A percentile compares a stretch with the other conserved stretches of the same genome.
Evolutionary conservation across 345 rosid genomes (phyloP).

Genomic region (Mangifera indica): DNA sequence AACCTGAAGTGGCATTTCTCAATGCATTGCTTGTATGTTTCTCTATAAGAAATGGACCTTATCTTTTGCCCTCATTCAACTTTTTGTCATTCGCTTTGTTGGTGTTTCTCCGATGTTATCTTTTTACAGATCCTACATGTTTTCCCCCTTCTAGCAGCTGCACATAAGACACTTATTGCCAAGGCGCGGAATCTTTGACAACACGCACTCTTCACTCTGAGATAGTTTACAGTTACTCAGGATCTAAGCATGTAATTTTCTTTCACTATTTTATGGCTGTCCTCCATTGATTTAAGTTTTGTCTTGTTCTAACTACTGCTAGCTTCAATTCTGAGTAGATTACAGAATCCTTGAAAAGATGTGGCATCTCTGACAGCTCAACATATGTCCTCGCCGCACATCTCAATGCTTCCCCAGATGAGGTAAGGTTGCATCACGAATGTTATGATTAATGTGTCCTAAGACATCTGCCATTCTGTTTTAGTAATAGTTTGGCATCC

Average conservation of each 20-base stretch:
- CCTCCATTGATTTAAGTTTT: constrained; percentile 10
- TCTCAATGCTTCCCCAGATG: constrained; percentile 61
- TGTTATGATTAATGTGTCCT: background rate
- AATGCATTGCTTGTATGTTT: constrained; percentile 78
- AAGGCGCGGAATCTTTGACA: constrained; percentile 74
- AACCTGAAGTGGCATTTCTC: constrained; percentile 37
- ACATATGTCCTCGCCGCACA: constrained; percentile 76
- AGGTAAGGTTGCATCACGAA: constrained; percentile 38
- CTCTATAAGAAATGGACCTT: background rate
- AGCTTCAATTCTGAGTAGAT: constrained; percentile 40
- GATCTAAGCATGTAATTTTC: constrained; percentile 78
- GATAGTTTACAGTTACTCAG: constrained; percentile 84
- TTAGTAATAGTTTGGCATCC: constrained; percentile 5
- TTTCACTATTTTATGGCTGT: constrained; percentile 14
- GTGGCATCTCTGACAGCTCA: constrained; percentile 69
- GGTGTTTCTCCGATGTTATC: constrained; percentile 8
- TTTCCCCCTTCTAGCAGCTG: constrained; percentile 86
- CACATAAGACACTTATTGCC: constrained; percentile 72
- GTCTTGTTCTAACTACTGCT: background rate
- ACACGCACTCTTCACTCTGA: constrained; percentile 91
- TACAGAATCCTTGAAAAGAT: constrained; percentile 86
- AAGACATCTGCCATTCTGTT: background rate
- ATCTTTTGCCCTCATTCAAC: background rate
- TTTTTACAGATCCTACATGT: constrained; percentile 24
- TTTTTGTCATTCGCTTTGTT: background rate